Percentiles rank a stretch among this genome's conserved stretches.
Conservation (phyloP, 1,139 yeast species). For the Candida dubliniensis region DNA sequence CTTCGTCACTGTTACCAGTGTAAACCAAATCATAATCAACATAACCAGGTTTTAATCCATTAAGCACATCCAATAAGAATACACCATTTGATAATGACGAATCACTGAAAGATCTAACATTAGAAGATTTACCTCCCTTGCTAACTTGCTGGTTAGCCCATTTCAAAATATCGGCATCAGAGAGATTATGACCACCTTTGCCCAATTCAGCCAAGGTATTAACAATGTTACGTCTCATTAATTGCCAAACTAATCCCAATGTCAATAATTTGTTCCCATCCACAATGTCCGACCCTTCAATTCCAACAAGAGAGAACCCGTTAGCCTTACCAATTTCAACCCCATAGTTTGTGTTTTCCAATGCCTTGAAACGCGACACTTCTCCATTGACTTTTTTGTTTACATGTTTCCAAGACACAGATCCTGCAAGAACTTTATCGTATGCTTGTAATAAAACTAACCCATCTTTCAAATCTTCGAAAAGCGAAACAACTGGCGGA, state of each 20-base stretch:
- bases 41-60: slow-evolving; percentile 95
- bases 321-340: slow-evolving; percentile 94
- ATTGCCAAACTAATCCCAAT: slow-evolving; percentile 97
- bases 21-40: slow-evolving; percentile 92
- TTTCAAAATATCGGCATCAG: slow-evolving; percentile 81
- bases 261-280: slow-evolving; percentile 91
- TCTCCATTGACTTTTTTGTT: slow-evolving; percentile 78
- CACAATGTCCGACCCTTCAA: slow-evolving; percentile 95
- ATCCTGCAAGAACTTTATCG: slow-evolving; percentile 93
- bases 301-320: slow-evolving; percentile 91
- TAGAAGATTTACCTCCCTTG: slow-evolving; percentile 74
- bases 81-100: slow-evolving; percentile 71
- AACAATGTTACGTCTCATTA: slow-evolving; percentile 94
- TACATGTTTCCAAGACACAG: slow-evolving; percentile 76
- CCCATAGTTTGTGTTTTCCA: slow-evolving; percentile 94
- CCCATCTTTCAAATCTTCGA: slow-evolving; percentile 96
- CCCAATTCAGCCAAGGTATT: slow-evolving; percentile 74
- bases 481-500: slow-evolving; percentile 87
- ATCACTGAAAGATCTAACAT: slow-evolving; percentile 84
- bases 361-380: slow-evolving; percentile 85
- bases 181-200: slow-evolving; percentile 54
- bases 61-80: slow-evolving; percentile 82
- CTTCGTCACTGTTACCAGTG: slow-evolving; percentile 73
- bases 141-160: slow-evolving; percentile 90
- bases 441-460: slow-evolving; percentile 85